Evolutionary conservation across 768 basidiomycete species (phyloP).

Genomic region (Psilocybe cubensis): DNA sequence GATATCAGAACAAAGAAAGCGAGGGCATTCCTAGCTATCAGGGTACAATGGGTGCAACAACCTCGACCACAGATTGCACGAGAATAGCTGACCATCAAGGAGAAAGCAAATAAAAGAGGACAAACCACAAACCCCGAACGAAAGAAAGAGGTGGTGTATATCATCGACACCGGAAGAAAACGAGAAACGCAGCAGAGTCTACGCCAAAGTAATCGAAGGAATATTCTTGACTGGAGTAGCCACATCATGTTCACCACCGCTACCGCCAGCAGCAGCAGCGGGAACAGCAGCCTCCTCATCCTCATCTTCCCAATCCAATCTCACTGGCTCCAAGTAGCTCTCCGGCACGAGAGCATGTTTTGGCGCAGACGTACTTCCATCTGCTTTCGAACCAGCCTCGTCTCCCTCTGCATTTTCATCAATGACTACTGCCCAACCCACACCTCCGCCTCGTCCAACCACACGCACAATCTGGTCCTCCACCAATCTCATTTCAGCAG

Average conservation of each 20-base stretch:
- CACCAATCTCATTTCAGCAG: conserved; percentile 79
- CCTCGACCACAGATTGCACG: too few relatives aligned
- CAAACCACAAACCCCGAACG: not conserved
- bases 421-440: conserved; percentile 80
- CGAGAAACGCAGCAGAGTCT: not conserved
- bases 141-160: not conserved
- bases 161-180: not conserved
- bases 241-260: not conserved
- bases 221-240: not conserved
- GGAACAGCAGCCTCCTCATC: conserved; percentile 11
- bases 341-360: conserved; percentile 79
- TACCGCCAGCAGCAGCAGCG: conserved; percentile 5
- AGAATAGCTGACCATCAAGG: too few relatives aligned
- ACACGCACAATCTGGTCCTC: conserved; percentile 80
- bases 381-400: conserved; percentile 17
- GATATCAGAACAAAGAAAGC: not conserved
- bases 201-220: not conserved
- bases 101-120: not conserved
- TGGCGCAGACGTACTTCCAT: conserved; percentile 9
- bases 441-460: conserved; percentile 74
- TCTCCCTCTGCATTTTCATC: conserved; percentile 25
- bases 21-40: too few relatives aligned
- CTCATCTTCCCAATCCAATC: conserved; percentile 43
- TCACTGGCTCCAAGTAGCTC: conserved; percentile 69
- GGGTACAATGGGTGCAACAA: too few relatives aligned